These are phyloP conservation scores for Plasmodium knowlesi DNA, from an alignment of 169 alveolate species.

Conservation along the genomic window DNA sequence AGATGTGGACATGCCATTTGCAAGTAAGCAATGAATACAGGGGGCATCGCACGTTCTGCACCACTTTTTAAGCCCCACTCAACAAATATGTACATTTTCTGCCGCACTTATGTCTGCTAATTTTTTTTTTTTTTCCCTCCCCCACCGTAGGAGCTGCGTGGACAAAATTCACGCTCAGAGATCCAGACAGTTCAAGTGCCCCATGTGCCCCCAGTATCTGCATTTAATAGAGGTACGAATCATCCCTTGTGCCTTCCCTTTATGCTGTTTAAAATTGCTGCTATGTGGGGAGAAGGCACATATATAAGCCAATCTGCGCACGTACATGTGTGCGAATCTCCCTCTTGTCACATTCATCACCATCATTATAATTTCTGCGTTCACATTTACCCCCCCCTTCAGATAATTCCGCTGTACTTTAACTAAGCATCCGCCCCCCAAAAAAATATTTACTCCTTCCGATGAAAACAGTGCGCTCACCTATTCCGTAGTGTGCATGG, in stretches of 20 bases:
- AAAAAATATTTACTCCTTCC: not conserved
- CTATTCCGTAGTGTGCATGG: not conserved
- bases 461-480: not conserved
- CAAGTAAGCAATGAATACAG: conserved; percentile 55
- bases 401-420: conserved; percentile 65
- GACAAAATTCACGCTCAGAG: conserved; percentile 74
- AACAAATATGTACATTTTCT: not conserved
- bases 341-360: not conserved
- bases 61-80: not conserved
- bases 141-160: conserved; percentile 33
- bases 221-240: conserved; percentile 40
- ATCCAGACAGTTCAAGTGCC: conserved; percentile 71
- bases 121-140: not conserved
- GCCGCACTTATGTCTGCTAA: not conserved
- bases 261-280: not conserved
- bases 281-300: not conserved
- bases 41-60: not conserved
- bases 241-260: not conserved
- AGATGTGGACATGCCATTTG: conserved; percentile 80
- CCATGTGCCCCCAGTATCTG: conserved; percentile 73
- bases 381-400: not conserved
- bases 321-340: not conserved
- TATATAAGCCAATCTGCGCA: not conserved
- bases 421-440: not conserved
- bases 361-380: not conserved